Conservation (phyloP, 768 basidiomycete species). For the Amanita jacksonii region DNA sequence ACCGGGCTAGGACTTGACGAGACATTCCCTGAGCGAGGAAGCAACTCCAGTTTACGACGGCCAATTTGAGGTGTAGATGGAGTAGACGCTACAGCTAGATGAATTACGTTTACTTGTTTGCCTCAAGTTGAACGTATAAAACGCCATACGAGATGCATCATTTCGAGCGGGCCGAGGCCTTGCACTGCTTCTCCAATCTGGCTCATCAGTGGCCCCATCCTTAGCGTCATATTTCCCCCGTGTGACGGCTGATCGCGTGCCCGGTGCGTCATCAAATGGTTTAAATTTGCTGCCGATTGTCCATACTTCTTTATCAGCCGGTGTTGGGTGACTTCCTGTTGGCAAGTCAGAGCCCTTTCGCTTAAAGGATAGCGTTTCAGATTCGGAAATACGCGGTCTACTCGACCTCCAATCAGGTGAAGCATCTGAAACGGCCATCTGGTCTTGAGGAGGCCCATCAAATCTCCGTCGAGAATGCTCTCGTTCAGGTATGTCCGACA, state of each 20-base stretch:
- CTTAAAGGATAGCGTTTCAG: constrained; percentile 36
- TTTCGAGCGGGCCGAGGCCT: constrained; percentile 32
- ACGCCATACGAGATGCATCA: constrained; percentile 53
- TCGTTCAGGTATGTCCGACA: constrained; percentile 55
- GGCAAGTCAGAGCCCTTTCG: constrained; percentile 53
- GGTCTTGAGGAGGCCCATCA: constrained; percentile 41
- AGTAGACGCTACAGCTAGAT: constrained; percentile 56
- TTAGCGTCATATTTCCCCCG: constrained; percentile 45
- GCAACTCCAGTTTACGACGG: constrained; percentile 76
- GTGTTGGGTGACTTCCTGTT: too few species aligned
- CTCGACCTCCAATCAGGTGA: constrained; percentile 66
- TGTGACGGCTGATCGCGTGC: constrained; percentile 30
- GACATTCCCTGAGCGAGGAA: constrained; percentile 63
- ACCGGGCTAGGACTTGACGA: constrained; percentile 69
- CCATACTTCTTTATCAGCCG: constrained; percentile 80
- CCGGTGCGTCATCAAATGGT: constrained; percentile 33
- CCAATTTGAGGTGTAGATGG: constrained; percentile 75
- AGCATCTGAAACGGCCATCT: constrained; percentile 43
- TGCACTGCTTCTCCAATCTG: constrained; percentile 58
- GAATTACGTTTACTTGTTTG: constrained; percentile 5
- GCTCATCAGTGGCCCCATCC: constrained; percentile 42
- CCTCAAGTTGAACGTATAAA: constrained; percentile 6
- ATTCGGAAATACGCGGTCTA: constrained; percentile 35
- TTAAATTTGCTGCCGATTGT: constrained; percentile 67
- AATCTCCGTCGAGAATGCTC: constrained; percentile 59